Base-by-base conservation (phyloP, 169 alveolate species). In the Cryptosporidium sp. region DNA sequence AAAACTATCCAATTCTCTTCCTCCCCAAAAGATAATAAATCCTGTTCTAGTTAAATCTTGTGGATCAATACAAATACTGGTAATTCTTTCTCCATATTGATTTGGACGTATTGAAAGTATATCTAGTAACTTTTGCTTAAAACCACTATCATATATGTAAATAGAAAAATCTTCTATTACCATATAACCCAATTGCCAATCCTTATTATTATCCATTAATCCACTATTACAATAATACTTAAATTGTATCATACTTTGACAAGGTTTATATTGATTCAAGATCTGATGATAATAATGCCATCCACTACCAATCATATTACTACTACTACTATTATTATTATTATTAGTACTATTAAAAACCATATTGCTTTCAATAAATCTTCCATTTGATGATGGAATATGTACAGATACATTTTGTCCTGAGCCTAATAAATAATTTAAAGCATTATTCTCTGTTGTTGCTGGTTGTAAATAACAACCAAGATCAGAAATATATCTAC, bases 1-100 rank as follows among this genome's bases (percentile, higher is more conserved):
- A 65, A 65, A 51, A 23, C 48, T 18, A 5, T 70, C 85, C 18
- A 73, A 80, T 10, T 80, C 89, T 65, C 89, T 80, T 4, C 62
- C 89, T 26, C 89, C 89, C 89, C 89, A 80, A 26, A 80, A 80
- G 3, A 80, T 61, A 14, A 80, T 80, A 33, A 80, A 80, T n/a
- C 89, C 75, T 3, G 89, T 80, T 21, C 89, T 80, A 4, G 89
- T 10, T 9, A 80, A 44, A 48, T 80, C 89, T 18, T 80, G 89
- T 2, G 89, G 89, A 51, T 80, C 89, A 37, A 80, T 80, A 10
- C 89, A 80, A 31, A 80, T 65, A 10, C 89, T 56, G 14, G 89
- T 80, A 29, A 62, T 44, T 14, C 89, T 80, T 29, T 65, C 72
- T 10, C 89, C 89, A 16, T 65, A 45, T 0, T 69, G 62, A 12